Base-by-base conservation (phyloP, 805 yeast genomes). In the Zygoascus ofunaensis region DNA sequence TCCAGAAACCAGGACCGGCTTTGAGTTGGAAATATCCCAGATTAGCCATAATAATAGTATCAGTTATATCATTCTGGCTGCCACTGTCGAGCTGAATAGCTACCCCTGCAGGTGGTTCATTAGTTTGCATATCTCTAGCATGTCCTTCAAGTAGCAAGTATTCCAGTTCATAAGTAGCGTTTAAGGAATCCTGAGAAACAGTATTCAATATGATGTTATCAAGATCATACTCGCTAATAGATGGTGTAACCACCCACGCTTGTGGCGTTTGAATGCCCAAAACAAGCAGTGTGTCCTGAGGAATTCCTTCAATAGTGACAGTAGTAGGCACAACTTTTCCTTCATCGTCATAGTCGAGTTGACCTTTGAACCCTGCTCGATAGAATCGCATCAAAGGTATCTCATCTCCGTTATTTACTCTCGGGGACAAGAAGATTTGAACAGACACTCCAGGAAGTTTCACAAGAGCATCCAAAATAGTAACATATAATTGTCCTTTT, bases 21-120 rank as follows among this genome's bases (percentile, higher is more conserved):
- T 75, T 76, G 38, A 92, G 66, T 61, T 89, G 97, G 43, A 82
- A 75, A 60, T 90, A 90, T 0, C 97, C 97, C 49, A 81, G 68
- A 34, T 83, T 80, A 1, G 80, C 73, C 92, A 90, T 83, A 1
- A 87, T 78, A 33, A 64, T 67, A 0, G 95, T 81, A 50, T 79
- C 86, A 1, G 72, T 49, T n/a, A 49, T 35, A 7, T 35, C 42
- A 65, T n/a, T 49, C 14, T 43, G 57, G 18, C 40, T 53, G 46
- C n/a, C 50, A 28, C 43, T 54, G 44, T 22, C 56, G 1, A 79
- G 56, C 18, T 69, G 68, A 2, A 86, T 55, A 3, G 71, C 66
- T 14, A 80, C 53, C 1, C 82, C 84, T 0, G 73, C 64, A 0
- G 84, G 79, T 0, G 73, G 65, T 1, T 61, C 61, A 0, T 61